Evolutionary conservation across 768 basidiomycete species (phyloP), one percentile per base, ranked within the genome.

Genomic region (Russula sp.): DNA sequence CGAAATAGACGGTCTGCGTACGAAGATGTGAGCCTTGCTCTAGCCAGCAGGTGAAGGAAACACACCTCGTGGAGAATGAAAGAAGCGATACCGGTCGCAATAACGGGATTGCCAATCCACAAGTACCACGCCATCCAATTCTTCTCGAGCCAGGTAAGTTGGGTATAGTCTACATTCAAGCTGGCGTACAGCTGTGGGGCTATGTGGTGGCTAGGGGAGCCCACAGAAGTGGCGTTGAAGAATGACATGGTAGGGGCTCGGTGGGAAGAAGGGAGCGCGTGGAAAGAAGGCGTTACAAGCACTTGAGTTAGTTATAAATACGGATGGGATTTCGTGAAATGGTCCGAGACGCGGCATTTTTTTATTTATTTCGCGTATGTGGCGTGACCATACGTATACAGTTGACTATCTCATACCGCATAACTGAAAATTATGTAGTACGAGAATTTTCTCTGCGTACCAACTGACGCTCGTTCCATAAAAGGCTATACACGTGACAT

Each of bases 1-100:
- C 97, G 71, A 99, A 99, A 78, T 99, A 99, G 9, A 98, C 92
- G 70, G 94, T 75, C 95, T 97, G 65, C 7, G 40, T 2, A 20
- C 3, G 32, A 13, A 16, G 3, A 42, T 16, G 20, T 50, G 37
- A 31, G 35, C 52, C 22, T 61, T 13, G 18, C 22, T 32, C 20
- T 14, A 6, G 16, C 13, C 6, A 27, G n/a, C 18, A 52, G 1
- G 37, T 13, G 42, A 14, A 18, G 39, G 44, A 20, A 39, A 73
- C 89, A 58, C 57, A 96, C 94, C 81, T 99, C 97, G 74, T 99
- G 97, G 67, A 98, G 70, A 27, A 96, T 65, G 75, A 99, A 98
- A 66, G 88, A 91, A 84, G 91, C 85, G 59, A 99, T 77, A 57
- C 95, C 95, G 0, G 97, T 99, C 13, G 97, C 97, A 67, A 98